A percentile compares a stretch with the other conserved stretches of the same genome.
These are phyloP conservation scores for Candida dajiaensis DNA, from an alignment of 805 yeast species.

Conservation along the genomic window DNA sequence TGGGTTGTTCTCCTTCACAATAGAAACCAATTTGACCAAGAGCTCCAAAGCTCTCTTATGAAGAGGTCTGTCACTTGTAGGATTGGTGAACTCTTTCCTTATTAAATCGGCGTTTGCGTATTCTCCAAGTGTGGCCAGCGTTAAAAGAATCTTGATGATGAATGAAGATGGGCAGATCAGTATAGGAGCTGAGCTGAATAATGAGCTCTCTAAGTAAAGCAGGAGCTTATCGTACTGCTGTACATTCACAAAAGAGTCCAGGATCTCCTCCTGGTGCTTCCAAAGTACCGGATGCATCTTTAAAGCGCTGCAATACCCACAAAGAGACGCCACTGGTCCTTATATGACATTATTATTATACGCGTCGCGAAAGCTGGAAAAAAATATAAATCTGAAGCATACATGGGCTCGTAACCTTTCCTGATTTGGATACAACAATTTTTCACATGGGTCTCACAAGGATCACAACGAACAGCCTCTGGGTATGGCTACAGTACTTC, in stretches of 20 bases:
- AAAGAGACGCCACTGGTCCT: background rate
- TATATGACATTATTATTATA: too few relatives aligned
- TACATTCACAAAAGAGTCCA: constrained; percentile 20
- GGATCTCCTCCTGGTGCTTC: constrained; percentile 11
- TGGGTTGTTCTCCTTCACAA: constrained; percentile 5
- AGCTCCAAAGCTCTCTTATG: constrained; percentile 29
- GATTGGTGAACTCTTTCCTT: constrained; percentile 22
- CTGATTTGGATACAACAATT: too few relatives aligned
- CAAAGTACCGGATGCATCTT: background rate
- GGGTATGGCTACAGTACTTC: background rate
- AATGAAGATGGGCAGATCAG: constrained; percentile 29
- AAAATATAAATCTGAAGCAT: too few relatives aligned
- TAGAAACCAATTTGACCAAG: constrained; percentile 16
- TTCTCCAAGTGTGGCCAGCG: constrained; percentile 30
- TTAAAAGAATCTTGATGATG: constrained; percentile 29
- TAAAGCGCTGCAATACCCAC: background rate
- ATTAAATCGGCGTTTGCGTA: constrained; percentile 20
- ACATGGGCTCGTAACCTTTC: background rate
- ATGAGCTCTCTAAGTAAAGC: constrained; percentile 26
- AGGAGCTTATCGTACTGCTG: constrained; percentile 33
- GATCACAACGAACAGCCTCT: too few relatives aligned
- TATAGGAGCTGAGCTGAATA: constrained; percentile 19
- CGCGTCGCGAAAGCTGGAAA: background rate
- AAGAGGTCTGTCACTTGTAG: constrained; percentile 23
- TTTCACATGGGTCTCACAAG: too few relatives aligned